These are phyloP conservation scores for Tylopilus vinaceipallidus DNA, from an alignment of 768 basidiomycete species.

Conservation along the genomic window DNA sequence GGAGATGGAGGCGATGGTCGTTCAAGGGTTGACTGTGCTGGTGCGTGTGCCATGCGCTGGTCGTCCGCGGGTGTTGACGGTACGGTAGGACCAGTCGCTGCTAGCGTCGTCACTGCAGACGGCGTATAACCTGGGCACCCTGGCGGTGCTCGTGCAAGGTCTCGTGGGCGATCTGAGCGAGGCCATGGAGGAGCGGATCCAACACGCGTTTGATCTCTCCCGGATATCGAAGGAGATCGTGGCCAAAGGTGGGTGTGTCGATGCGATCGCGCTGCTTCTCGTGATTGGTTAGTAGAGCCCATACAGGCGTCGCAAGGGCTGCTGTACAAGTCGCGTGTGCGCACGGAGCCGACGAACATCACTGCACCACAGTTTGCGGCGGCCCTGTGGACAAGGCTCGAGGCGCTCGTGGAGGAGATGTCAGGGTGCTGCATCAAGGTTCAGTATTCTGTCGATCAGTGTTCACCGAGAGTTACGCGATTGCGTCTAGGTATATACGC, in stretches of 20 bases:
- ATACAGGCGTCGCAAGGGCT: slow-evolving; percentile 35
- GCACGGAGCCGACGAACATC: slow-evolving; percentile 86
- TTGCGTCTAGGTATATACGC: slow-evolving; percentile 73
- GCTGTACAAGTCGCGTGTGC: slow-evolving; percentile 80
- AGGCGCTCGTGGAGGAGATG: slow-evolving; percentile 81
- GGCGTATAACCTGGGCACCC: slow-evolving; percentile 84
- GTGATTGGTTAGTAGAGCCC: slow-evolving; percentile 22
- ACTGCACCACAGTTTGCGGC: slow-evolving; percentile 86
- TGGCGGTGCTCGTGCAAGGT: slow-evolving; percentile 79
- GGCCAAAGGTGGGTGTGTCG: slow-evolving; percentile 59
- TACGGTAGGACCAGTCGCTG: slow-evolving; percentile 76
- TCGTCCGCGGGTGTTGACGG: background rate
- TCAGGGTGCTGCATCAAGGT: slow-evolving; percentile 90
- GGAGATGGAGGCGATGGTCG: slow-evolving; percentile 92
- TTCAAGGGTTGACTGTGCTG: slow-evolving; percentile 70
- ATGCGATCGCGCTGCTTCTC: background rate
- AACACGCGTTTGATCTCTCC: slow-evolving; percentile 79
- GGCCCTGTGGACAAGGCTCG: slow-evolving; percentile 55
- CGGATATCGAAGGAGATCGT: slow-evolving; percentile 83
- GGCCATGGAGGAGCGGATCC: slow-evolving; percentile 79
- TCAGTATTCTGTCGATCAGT: background rate
- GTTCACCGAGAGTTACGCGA: background rate
- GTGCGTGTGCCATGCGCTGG: slow-evolving; percentile 45
- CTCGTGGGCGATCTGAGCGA: slow-evolving; percentile 79
- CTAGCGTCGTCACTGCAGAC: slow-evolving; percentile 95